Evolutionary conservation across 495 filamentous ascomycete species (phyloP).

Genomic region (Hamigera avellanea): DNA sequence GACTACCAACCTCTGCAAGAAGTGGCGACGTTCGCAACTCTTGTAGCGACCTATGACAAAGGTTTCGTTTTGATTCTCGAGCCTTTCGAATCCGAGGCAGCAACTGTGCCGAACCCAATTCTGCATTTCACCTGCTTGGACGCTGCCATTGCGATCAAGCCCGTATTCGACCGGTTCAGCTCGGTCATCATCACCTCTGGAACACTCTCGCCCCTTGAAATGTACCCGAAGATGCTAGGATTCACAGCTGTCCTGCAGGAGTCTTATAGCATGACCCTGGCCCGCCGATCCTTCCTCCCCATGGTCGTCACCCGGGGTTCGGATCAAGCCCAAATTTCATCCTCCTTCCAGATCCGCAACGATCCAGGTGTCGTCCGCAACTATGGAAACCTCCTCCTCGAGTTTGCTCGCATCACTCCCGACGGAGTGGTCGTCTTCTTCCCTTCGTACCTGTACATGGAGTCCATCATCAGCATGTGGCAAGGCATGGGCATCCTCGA

Average conservation of each 20-base stretch:
- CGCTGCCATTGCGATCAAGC: constrained; percentile 96
- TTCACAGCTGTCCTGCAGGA: constrained; percentile 88
- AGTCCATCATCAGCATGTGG: constrained; percentile 97
- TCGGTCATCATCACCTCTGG: constrained; percentile 98
- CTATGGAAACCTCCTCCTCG: constrained; percentile 83
- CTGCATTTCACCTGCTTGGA: constrained; percentile 95
- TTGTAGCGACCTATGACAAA: constrained; percentile 94
- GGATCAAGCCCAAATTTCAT: constrained; percentile 85
- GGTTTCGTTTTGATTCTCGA: constrained; percentile 94
- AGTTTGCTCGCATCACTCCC: constrained; percentile 88
- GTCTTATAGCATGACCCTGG: constrained; percentile 94
- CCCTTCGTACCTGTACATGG: constrained; percentile 98
- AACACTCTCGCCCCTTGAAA: constrained; percentile 92
- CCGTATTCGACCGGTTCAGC: constrained; percentile 92
- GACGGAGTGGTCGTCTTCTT: constrained; percentile 99
- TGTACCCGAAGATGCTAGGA: constrained; percentile 98
- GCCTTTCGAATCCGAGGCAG: constrained; percentile 89
- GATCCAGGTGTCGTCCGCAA: constrained; percentile 91
- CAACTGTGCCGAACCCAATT: constrained; percentile 90
- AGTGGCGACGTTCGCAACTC: constrained; percentile 96
- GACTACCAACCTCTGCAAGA: constrained; percentile 96
- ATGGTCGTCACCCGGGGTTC: constrained; percentile 95
- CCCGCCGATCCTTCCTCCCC: constrained; percentile 86
- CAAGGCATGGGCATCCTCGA: constrained; percentile 96
- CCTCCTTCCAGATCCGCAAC: constrained; percentile 86